Base-by-base conservation (phyloP, 2,329 filamentous ascomycete species). In the Teratosphaeria gauchensis region DNA sequence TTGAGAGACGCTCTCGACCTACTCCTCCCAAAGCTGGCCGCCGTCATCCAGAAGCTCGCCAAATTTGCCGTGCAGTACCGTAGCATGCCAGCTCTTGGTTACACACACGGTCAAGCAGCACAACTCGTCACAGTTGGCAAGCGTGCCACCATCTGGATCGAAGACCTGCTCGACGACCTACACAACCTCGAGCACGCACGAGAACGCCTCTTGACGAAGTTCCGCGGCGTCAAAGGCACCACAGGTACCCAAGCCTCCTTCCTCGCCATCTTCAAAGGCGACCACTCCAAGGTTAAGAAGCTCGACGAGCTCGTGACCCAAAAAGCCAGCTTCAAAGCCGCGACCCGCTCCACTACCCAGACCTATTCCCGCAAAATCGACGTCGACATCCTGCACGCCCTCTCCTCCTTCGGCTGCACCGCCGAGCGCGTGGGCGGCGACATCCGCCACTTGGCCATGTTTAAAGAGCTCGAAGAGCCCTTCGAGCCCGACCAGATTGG, bases 381-480 rank as follows among this genome's bases (percentile, higher is more conserved):
- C 71, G 79, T 89, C 48, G 80, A 86, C 58, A 79, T 96, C n/a
- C 82, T 86, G 66, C 92, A 94, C 69, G 89, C 88, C n/a, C 78
- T 96, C 35, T 80, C 82, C 33, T 89, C 85, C 1, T 84, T 96
- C 56, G 91, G 89, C 28, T 82, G 89, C n/a, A 90, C 89, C 0
- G 88, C 84, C 55, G 82, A 89, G 69, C 84, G 86, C 60, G 92
- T 95, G 61, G 82, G 84, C 54, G 80, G 81, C 53, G 88, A 92
- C 67, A 88, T 94, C 64, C 81, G 88, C 54, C 86, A 89, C 69
- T 77, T 92, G 54, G 86, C 87, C 5, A 79, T 82, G 68, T 82
- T 85, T 75, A 95, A 96, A 79, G 90, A 95, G 73, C 78, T 94
- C 59, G 91, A 95, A 70, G 89, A 92, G 77, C 89, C 89, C 0